phyloP scores from a whole-genome alignment of 768 basidiomycete genomes.

The Phylloporus arenicola region DNA sequence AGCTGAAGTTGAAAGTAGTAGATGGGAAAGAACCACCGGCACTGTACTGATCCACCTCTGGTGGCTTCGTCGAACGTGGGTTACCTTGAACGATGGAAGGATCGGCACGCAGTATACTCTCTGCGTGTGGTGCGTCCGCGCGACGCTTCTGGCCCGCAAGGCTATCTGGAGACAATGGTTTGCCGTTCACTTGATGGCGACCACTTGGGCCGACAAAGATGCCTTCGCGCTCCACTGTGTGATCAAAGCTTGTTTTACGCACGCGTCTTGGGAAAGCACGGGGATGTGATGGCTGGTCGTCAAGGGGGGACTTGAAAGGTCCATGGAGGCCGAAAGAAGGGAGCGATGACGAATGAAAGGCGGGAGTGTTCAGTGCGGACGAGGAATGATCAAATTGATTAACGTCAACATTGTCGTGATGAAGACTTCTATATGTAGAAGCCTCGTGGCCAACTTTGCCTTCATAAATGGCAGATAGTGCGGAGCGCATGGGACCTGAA shows the following conservation, averaged over 20 bases:
- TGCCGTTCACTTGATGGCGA: slow-evolving; percentile 78
- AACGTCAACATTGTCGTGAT: slow-evolving; percentile 25
- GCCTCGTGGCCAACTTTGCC: slow-evolving; percentile 33
- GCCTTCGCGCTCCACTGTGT: slow-evolving; percentile 72
- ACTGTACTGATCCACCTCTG: slow-evolving; percentile 38
- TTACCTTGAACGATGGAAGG: slow-evolving; percentile 50
- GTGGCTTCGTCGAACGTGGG: slow-evolving; percentile 24
- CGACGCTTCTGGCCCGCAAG: slow-evolving; percentile 70
- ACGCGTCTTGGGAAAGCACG: slow-evolving; percentile 77
- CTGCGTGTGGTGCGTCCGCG: slow-evolving; percentile 74
- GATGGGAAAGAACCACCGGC: slow-evolving; percentile 56
- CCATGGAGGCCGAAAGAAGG: slow-evolving; percentile 69
- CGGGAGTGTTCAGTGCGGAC: slow-evolving; percentile 42
- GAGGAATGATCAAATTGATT: slow-evolving; percentile 36
- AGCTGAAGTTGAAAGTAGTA: slow-evolving; percentile 67
- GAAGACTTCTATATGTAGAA: slow-evolving; percentile 35
- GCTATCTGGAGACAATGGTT: slow-evolving; percentile 60
- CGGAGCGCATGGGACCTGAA: slow-evolving; percentile 33
- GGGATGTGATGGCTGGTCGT: slow-evolving; percentile 34
- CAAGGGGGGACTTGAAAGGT: slow-evolving; percentile 31
- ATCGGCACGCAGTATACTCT: slow-evolving; percentile 76
- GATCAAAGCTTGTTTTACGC: slow-evolving; percentile 93
- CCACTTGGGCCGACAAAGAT: slow-evolving; percentile 55
- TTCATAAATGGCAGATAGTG: slow-evolving; percentile 47
- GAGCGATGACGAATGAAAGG: slow-evolving; percentile 65